Base-by-base conservation (phyloP, 2,329 filamentous ascomycete species). In the Alternaria dauci region DNA sequence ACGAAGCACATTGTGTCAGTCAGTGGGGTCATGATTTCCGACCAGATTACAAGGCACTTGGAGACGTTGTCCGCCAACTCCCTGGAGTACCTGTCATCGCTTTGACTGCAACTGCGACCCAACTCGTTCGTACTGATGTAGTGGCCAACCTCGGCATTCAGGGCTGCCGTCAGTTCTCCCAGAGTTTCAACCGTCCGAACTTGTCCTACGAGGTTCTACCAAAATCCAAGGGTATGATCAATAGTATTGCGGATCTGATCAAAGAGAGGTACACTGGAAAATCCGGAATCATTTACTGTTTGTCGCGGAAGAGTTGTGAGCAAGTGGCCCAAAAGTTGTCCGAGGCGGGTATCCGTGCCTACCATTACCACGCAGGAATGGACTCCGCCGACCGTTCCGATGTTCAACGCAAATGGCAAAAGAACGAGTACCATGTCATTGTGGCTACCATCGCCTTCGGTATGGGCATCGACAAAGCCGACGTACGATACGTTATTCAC, bases 21-120 rank as follows among this genome's bases (percentile, higher is more conserved):
- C 94, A 99, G 82, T 99, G 95, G 95, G 95, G 95, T 1, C 95
- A 99, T 70, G 95, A 99, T 77, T 99, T 99, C 76, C 88, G 96
- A 46, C 94, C 94, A 0, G 94, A 98, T 76, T 99, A 99, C 82
- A 97, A 97, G 78, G 86, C 87, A 30, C 83, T 99, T 4, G 93
- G 94, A 28, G 85, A 88, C 59, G 82, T 97, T 43, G 87, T 94
- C 50, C 78, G 82, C 41, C 87, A 86, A 53, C 94, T 94, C 69
- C 88, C 89, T 0, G 86, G 87, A 2, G 91, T 98, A 3, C 95
- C 95, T 1, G 85, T 98, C 41, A 97, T 99, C 87, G 95, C 95
- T 4, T 82, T 99, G 69, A 99, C 95, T 26, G 95, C 95, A 7
- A 99, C 95, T 2, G 95, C 95, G 9, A 99, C 96, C 0, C 87